These are phyloP conservation scores for Chlamydomonas sp. DNA, from an alignment of 139 green algal genomes.

Conservation along the genomic window DNA sequence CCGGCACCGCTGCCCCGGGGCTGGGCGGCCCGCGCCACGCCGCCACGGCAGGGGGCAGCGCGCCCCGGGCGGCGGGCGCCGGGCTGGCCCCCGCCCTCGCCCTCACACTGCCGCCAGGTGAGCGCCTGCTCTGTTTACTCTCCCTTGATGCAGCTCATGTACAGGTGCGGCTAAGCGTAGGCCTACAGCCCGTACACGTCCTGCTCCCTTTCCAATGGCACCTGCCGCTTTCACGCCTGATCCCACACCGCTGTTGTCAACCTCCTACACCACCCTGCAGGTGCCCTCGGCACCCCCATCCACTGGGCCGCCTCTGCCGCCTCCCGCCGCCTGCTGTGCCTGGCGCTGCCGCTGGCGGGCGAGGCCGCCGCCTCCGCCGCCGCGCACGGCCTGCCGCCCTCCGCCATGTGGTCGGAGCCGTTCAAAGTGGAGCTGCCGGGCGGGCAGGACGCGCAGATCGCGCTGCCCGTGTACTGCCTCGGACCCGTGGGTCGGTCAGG, in stretches of 20 bases:
- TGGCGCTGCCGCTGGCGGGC: constrained; percentile 22
- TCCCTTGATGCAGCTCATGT: too few species aligned
- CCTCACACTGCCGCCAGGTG: constrained; percentile 17
- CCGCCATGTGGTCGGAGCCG: constrained; percentile 20
- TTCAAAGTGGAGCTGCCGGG: constrained; percentile 34
- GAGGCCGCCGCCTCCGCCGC: constrained; percentile 14
- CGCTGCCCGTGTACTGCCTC: constrained; percentile 42
- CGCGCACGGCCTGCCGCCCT: constrained; percentile 21
- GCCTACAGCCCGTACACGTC: too few species aligned
- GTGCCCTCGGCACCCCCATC: constrained; percentile 31
- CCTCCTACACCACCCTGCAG: neutral
- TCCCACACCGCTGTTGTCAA: too few species aligned
- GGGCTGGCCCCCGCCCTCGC: constrained; percentile 6
- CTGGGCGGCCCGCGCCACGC: too few species aligned
- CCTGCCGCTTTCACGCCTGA: too few species aligned
- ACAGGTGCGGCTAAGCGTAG: too few species aligned
- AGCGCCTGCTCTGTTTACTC: too few species aligned
- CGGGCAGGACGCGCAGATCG: constrained; percentile 37
- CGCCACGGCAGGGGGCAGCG: neutral
- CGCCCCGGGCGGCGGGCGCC: neutral
- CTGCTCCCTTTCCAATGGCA: too few species aligned
- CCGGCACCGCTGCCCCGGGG: too few species aligned
- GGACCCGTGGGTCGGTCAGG: constrained; percentile 35
- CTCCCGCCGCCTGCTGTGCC: constrained; percentile 25
- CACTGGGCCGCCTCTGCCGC: constrained; percentile 29